Evolutionary conservation across 2,329 filamentous ascomycete genomes (phyloP).

Genomic region (Aspergillus aculeatus): DNA sequence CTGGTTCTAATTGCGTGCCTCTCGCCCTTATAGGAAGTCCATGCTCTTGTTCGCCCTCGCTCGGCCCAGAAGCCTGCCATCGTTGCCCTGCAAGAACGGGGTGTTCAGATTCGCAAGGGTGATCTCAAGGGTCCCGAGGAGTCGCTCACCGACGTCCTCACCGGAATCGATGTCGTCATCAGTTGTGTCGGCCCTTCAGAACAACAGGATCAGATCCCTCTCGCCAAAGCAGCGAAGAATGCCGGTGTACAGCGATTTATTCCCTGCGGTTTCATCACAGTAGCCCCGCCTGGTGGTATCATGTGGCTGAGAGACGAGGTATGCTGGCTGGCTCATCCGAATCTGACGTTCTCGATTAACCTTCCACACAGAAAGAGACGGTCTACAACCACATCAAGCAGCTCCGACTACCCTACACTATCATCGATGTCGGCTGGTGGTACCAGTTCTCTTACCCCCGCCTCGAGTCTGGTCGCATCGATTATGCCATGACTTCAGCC

Average conservation of each 20-base stretch:
- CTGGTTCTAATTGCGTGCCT: slow-evolving; percentile 8
- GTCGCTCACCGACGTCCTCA: slow-evolving; percentile 44
- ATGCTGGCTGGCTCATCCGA: background rate
- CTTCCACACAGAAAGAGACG: slow-evolving; percentile 47
- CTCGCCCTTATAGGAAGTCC: slow-evolving; percentile 44
- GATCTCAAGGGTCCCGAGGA: slow-evolving; percentile 47
- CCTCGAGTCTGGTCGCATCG: slow-evolving; percentile 48
- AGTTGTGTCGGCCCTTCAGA: slow-evolving; percentile 39
- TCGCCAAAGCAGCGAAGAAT: slow-evolving; percentile 50
- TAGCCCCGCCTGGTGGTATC: slow-evolving; percentile 47
- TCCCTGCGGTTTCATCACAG: slow-evolving; percentile 51
- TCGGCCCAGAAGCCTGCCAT: slow-evolving; percentile 51
- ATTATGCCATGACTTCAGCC: slow-evolving; percentile 42
- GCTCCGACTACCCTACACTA: slow-evolving; percentile 53
- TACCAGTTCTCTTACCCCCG: slow-evolving; percentile 50
- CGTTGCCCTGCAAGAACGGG: slow-evolving; percentile 40
- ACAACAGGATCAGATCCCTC: slow-evolving; percentile 45
- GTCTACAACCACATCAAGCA: slow-evolving; percentile 52
- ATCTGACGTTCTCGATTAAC: background rate
- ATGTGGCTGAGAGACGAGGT: slow-evolving; percentile 45
- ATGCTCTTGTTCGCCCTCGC: slow-evolving; percentile 47
- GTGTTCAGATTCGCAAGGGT: slow-evolving; percentile 45
- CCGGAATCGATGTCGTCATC: slow-evolving; percentile 48
- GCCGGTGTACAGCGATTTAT: slow-evolving; percentile 55
- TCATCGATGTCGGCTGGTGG: slow-evolving; percentile 62